phyloP scores from a whole-genome alignment of 148 eudicot genomes.

The Vaccinium macrocarpon region DNA sequence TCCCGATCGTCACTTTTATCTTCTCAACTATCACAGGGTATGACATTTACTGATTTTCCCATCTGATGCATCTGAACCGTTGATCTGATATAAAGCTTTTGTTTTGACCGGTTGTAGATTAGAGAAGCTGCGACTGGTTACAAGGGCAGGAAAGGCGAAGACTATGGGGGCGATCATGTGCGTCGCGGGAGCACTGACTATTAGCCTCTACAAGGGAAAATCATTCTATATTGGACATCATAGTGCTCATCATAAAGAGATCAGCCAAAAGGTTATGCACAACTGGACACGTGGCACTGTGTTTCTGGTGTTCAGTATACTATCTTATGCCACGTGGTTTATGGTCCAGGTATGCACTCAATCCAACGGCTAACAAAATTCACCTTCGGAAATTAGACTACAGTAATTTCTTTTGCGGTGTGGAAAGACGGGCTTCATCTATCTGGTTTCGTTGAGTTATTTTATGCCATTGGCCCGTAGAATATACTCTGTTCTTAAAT shows the following conservation, averaged over 20 bases:
- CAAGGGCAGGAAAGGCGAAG: conserved; percentile 42
- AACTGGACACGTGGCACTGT: conserved; percentile 48
- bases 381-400: not conserved
- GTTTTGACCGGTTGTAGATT: conserved; percentile 23
- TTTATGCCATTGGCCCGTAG: no score
- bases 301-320: conserved; percentile 31
- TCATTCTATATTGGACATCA: conserved; percentile 20
- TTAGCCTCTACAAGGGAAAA: conserved; percentile 51
- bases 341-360: conserved; percentile 46
- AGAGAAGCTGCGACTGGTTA: conserved; percentile 42
- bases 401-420: no score
- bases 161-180: conserved; percentile 41
- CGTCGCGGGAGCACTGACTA: conserved; percentile 47
- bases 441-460: not conserved
- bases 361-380: not conserved
- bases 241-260: not conserved
- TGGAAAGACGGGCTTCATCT: not conserved
- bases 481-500: no score
- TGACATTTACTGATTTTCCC: not conserved
- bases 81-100: not conserved
- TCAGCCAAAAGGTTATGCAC: not conserved
- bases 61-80: not conserved
- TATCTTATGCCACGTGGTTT: conserved; percentile 56
- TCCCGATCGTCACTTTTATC: conserved; percentile 55
- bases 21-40: conserved; percentile 54